These are phyloP conservation scores for Diaporthe citri DNA, from an alignment of 2,329 filamentous ascomycete genomes.

Conservation along the genomic window DNA sequence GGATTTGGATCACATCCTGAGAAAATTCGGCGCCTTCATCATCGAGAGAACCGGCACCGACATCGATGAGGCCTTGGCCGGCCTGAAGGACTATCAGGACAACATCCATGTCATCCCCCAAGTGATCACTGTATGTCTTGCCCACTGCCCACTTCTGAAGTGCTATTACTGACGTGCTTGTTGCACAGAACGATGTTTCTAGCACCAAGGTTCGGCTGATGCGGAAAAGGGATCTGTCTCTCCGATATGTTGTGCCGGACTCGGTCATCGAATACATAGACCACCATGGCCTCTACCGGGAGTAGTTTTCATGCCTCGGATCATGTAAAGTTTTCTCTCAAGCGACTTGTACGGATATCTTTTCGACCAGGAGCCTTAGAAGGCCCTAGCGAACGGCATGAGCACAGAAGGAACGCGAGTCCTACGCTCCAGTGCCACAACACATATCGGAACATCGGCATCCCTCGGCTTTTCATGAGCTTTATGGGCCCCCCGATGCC, in stretches of 20 bases:
- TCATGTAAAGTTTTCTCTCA: not conserved
- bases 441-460: not conserved
- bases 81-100: constrained; percentile 83
- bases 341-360: constrained; percentile 29
- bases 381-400: not conserved
- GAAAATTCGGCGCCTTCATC: constrained; percentile 85
- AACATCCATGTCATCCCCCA: constrained; percentile 92
- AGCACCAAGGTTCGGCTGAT: constrained; percentile 44
- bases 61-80: constrained; percentile 87
- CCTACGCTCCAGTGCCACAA: constrained; percentile 7
- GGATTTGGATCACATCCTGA: constrained; percentile 90
- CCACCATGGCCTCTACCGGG: constrained; percentile 73
- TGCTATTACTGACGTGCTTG: not conserved
- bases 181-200: constrained; percentile 74
- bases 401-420: not conserved
- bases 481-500: not conserved
- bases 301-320: constrained; percentile 46
- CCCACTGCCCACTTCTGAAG: constrained; percentile 52
- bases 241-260: constrained; percentile 81
- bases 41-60: constrained; percentile 91
- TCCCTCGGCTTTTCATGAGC: not conserved
- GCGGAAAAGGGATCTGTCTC: constrained; percentile 82
- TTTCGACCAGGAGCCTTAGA: not conserved
- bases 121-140: constrained; percentile 82
- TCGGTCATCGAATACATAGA: constrained; percentile 82